phyloP scores from a whole-genome alignment of 495 filamentous ascomycete species.

The Penicillium dipodomyicola region DNA sequence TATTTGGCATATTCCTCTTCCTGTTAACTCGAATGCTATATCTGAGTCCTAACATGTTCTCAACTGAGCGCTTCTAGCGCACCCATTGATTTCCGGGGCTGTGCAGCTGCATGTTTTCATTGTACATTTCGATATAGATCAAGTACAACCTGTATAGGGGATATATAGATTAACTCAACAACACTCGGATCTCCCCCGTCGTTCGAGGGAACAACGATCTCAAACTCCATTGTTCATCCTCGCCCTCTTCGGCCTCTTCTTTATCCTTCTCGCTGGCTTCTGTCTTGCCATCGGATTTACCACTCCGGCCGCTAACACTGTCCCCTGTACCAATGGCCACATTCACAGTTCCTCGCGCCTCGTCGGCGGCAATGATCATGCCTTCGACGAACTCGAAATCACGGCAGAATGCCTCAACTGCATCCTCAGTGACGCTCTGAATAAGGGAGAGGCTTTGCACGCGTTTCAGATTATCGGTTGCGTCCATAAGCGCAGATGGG shows the following conservation, averaged over 20 bases:
- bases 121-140: not conserved
- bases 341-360: constrained; percentile 41
- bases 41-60: no score
- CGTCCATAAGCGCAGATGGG: constrained; percentile 89
- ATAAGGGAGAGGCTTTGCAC: constrained; percentile 67
- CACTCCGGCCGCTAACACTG: constrained; percentile 30
- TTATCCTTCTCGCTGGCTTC: constrained; percentile 26
- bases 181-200: constrained; percentile 77
- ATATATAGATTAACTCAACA: constrained; percentile 52
- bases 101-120: not conserved
- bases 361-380: constrained; percentile 58
- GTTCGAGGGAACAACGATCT: constrained; percentile 77
- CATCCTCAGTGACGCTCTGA: constrained; percentile 74
- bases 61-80: no score
- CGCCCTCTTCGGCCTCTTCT: constrained; percentile 34
- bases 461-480: constrained; percentile 71
- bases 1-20: not conserved
- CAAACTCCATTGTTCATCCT: constrained; percentile 49
- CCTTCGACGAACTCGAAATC: constrained; percentile 90
- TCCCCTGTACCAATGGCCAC: constrained; percentile 29
- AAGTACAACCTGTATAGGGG: not conserved
- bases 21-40: not conserved
- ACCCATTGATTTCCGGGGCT: no score
- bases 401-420: constrained; percentile 80
- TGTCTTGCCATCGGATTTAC: constrained; percentile 22